phyloP scores from a whole-genome alignment of 805 yeast species.

The Nakazawaea wickerhamii region DNA sequence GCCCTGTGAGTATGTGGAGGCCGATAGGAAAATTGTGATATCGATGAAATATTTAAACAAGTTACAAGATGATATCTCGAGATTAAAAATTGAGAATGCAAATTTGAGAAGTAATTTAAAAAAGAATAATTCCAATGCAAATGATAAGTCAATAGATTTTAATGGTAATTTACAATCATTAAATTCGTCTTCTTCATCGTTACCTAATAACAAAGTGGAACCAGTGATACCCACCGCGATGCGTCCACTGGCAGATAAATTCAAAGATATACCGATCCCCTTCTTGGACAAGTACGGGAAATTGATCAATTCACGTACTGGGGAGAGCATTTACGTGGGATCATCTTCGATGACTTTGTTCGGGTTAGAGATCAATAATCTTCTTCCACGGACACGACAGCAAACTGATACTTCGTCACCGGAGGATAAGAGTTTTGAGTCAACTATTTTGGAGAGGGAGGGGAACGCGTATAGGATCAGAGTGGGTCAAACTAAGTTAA shows the following conservation, averaged over 20 bases:
- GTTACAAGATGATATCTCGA: slow-evolving; percentile 62
- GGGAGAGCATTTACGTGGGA: slow-evolving; percentile 72
- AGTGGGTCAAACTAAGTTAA: slow-evolving; percentile 59
- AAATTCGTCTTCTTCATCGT: neutral
- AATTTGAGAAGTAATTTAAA: slow-evolving; percentile 41
- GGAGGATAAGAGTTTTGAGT: slow-evolving; percentile 24
- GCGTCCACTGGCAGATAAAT: neutral
- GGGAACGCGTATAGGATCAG: slow-evolving; percentile 73
- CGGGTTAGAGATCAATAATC: slow-evolving; percentile 68
- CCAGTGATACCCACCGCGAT: neutral
- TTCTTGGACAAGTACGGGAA: slow-evolving; percentile 69
- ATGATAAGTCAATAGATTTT: no score
- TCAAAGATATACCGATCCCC: slow-evolving; percentile 58
- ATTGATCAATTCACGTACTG: slow-evolving; percentile 67
- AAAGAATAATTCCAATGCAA: slow-evolving; percentile 9
- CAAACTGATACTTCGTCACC: slow-evolving; percentile 17
- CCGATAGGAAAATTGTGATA: slow-evolving; percentile 66
- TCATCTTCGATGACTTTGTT: slow-evolving; percentile 80
- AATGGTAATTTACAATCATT: neutral
- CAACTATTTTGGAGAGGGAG: slow-evolving; percentile 64
- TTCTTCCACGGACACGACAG: slow-evolving; percentile 17
- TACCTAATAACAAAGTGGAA: neutral
- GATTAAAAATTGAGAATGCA: slow-evolving; percentile 62
- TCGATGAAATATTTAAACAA: slow-evolving; percentile 64
- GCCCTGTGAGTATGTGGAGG: slow-evolving; percentile 66